phyloP scores from a whole-genome alignment of 495 filamentous ascomycete genomes.

The Neurospora sublineolata region DNA sequence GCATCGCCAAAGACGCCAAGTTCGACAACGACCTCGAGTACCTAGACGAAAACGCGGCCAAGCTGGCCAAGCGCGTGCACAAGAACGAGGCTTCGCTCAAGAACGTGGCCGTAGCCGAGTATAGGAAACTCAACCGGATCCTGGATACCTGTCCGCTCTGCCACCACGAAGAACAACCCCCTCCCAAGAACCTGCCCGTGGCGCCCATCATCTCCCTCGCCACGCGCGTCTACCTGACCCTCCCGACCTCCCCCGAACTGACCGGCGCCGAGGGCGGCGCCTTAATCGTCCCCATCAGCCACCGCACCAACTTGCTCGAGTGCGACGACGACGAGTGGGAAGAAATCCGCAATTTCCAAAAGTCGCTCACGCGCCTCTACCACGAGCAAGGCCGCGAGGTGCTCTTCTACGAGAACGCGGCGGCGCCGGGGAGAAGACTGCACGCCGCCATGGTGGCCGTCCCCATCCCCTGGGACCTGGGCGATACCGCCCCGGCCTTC shows the following conservation, averaged over 20 bases:
- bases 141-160: slow-evolving; percentile 85
- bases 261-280: slow-evolving; percentile 58
- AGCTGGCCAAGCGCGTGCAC: slow-evolving; percentile 79
- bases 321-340: slow-evolving; percentile 99
- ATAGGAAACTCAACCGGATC: slow-evolving; percentile 80
- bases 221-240: slow-evolving; percentile 76
- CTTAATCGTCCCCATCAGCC: slow-evolving; percentile 79
- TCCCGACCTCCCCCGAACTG: slow-evolving; percentile 84
- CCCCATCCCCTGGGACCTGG: slow-evolving; percentile 76
- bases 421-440: slow-evolving; percentile 59
- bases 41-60: slow-evolving; percentile 90
- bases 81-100: slow-evolving; percentile 82
- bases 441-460: slow-evolving; percentile 83
- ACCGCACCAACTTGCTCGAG: slow-evolving; percentile 81
- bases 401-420: slow-evolving; percentile 96
- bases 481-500: slow-evolving; percentile 84
- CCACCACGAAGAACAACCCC: slow-evolving; percentile 78
- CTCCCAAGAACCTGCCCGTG: slow-evolving; percentile 48
- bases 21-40: slow-evolving; percentile 93
- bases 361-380: slow-evolving; percentile 85
- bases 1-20: slow-evolving; percentile 84
- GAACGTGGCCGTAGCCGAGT: slow-evolving; percentile 77
- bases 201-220: slow-evolving; percentile 85
- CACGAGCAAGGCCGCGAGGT: slow-evolving; percentile 83
- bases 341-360: slow-evolving; percentile 98